phyloP scores from a whole-genome alignment of 108 stramenopile genomes.

The Parietichytrium sp. region DNA sequence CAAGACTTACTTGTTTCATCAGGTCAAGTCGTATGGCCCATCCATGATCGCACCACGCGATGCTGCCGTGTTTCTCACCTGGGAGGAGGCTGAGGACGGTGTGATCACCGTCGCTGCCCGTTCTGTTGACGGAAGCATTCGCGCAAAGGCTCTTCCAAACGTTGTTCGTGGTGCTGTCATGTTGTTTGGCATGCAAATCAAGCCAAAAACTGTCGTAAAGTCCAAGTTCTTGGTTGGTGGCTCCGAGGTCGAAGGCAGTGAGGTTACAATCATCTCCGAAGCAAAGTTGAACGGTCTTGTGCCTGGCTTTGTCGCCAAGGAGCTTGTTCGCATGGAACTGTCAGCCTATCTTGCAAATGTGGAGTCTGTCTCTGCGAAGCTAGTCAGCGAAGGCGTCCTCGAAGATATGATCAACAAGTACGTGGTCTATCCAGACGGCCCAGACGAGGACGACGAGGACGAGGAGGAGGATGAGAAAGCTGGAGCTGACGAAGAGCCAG shows the following conservation, averaged over 20 bases:
- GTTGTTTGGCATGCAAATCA: neutral
- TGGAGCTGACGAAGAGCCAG: neutral
- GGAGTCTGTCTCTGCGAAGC: neutral
- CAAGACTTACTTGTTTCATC: neutral
- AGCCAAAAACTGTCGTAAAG: neutral
- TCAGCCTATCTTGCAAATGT: neutral
- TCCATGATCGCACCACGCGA: neutral
- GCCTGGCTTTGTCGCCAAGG: neutral
- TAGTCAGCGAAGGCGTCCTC: neutral
- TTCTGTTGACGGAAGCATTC: neutral
- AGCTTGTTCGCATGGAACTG: neutral
- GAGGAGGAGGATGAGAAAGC: neutral
- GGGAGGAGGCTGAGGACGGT: neutral
- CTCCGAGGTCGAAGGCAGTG: neutral
- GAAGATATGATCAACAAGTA: neutral
- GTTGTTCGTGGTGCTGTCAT: neutral
- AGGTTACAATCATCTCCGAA: neutral
- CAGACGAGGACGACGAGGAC: slow-evolving; percentile 22
- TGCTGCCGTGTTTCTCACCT: neutral
- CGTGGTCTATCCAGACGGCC: no score
- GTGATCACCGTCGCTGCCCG: neutral
- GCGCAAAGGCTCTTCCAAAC: neutral
- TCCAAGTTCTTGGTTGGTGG: neutral
- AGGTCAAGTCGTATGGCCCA: neutral
- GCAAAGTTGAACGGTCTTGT: neutral